Percentiles rank a stretch among this genome's conserved stretches.
These are phyloP conservation scores for Coprinellus micaceus DNA, from an alignment of 768 basidiomycete genomes.

Conservation along the genomic window DNA sequence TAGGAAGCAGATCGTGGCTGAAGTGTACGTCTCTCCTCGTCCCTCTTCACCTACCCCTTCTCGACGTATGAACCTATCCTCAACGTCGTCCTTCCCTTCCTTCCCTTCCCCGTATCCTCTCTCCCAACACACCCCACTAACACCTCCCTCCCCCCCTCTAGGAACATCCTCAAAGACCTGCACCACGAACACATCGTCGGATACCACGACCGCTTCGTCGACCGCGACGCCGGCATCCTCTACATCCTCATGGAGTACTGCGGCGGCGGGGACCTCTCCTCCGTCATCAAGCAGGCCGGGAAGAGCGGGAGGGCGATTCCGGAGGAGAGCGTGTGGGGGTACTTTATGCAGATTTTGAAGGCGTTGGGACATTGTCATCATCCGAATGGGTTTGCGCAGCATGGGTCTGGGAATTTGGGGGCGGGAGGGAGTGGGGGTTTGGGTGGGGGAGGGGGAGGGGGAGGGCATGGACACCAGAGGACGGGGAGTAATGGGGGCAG, in stretches of 20 bases:
- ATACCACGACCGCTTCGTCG: constrained; percentile 89
- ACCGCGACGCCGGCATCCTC: constrained; percentile 83
- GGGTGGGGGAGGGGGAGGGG: too few species aligned
- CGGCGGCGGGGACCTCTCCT: constrained; percentile 90
- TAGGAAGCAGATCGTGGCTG: constrained; percentile 93
- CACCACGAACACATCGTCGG: constrained; percentile 96
- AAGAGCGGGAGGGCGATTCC: constrained; percentile 70
- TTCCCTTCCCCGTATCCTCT: background rate
- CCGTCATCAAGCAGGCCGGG: constrained; percentile 75
- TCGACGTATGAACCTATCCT: background rate
- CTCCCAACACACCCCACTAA: background rate
- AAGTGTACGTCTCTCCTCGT: constrained; percentile 69
- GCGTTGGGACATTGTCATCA: constrained; percentile 94
- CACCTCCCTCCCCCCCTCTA: constrained; percentile 25
- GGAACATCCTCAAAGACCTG: constrained; percentile 94
- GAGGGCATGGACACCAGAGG: constrained; percentile 26
- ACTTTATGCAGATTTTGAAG: constrained; percentile 88
- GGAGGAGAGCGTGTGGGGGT: constrained; percentile 94
- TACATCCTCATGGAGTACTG: constrained; percentile 99
- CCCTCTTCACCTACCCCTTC: background rate
- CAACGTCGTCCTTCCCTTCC: background rate
- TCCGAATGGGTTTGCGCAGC: constrained; percentile 51
- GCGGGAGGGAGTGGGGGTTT: too few species aligned
- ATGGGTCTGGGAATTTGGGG: too few species aligned
- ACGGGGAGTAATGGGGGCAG: constrained; percentile 40